Conservation (phyloP, 2,329 filamentous ascomycete species). For the Raffaelea arxii region DNA sequence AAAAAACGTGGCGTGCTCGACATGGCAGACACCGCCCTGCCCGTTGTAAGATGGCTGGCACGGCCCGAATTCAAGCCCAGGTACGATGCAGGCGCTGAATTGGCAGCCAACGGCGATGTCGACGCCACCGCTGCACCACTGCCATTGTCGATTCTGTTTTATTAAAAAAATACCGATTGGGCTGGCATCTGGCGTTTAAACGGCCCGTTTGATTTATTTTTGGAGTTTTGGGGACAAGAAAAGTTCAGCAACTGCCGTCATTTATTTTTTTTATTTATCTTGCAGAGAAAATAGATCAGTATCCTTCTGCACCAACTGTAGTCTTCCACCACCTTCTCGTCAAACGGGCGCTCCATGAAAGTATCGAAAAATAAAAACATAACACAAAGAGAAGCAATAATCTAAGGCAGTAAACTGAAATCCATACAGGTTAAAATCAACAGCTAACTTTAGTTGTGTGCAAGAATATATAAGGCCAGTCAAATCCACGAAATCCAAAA, state of each 20-base stretch:
- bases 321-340: too few relatives aligned
- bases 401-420: background rate
- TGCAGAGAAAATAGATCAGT: too few relatives aligned
- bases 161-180: constrained; percentile 1
- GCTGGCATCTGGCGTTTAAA: background rate
- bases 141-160: constrained; percentile 32
- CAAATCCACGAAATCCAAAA: constrained; percentile 11
- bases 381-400: background rate
- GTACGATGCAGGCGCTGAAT: constrained; percentile 31
- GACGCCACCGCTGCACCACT: constrained; percentile 30
- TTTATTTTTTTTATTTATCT: background rate
- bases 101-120: constrained; percentile 11
- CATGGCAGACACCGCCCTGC: constrained; percentile 86
- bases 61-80: constrained; percentile 55
- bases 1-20: constrained; percentile 93
- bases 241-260: too few relatives aligned
- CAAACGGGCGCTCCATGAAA: too few relatives aligned
- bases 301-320: too few relatives aligned
- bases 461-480: background rate
- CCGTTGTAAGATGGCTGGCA: constrained; percentile 65
- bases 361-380: too few relatives aligned
- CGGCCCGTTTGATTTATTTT: background rate
- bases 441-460: background rate
- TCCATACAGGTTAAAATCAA: background rate
- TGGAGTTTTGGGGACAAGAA: too few relatives aligned